Evolutionary conservation across 2,329 filamentous ascomycete genomes (phyloP), one percentile per base, ranked within the genome.

Genomic region (Graphiopsis chlorocephala): DNA sequence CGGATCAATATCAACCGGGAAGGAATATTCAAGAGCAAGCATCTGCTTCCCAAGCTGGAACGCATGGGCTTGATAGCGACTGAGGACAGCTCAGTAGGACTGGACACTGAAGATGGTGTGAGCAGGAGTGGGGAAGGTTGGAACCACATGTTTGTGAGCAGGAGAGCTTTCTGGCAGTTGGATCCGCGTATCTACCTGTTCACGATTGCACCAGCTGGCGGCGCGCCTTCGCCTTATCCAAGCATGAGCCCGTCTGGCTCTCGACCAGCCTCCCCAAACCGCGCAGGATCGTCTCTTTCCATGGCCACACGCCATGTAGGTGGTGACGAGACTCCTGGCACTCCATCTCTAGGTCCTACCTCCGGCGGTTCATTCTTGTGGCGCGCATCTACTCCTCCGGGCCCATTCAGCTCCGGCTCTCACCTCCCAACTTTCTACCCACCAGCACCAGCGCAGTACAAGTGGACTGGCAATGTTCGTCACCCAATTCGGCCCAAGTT

Each of bases 351-450:
- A 17, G 53, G 56, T 5, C 62, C 53, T 23, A 64, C 53, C 6
- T 52, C 53, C 2, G 55, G 62, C 4, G 45, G 56, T 4, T 59
- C 53, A 4, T 42, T 45, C 12, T 0, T 76, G 75, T 31, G 75
- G 76, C 23, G 78, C 65, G 23, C 67, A 28, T 65, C 62, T 45
- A 68, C 71, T 8, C 67, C 80, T 29, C 75, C 81, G 29, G 89
- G 90, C 0, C 92, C 92, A 0, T 97, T 94, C 77, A 88, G 87
- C 69, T 96, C 92, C 1, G 86, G 87, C 15, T 95, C 91, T 48
- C 91, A 96, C 76, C 82, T 97, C 2, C 93, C 94, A 2, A 97
- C 93, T 0, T 97, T 93, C 79, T 97, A 92, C 70, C 93, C 93
- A 2, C 93, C 93, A 0, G 83, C 90, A 1, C 92, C 95, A 1